Evolutionary conservation across 129 eudicot species (phyloP).

Genomic region (Mikania micrantha): DNA sequence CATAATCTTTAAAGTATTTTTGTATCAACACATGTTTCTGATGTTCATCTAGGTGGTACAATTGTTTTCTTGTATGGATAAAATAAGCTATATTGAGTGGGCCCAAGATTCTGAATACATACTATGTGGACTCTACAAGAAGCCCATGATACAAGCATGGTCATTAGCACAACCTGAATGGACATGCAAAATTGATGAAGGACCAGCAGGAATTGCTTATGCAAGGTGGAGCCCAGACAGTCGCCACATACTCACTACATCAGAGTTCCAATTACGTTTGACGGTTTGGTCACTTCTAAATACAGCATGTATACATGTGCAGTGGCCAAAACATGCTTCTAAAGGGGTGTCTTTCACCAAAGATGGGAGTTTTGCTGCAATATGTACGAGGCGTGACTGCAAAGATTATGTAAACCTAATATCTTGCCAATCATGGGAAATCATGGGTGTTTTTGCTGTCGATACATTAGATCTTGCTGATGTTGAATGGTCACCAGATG

Average conservation of each 20-base stretch:
- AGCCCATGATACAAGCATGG: slow-evolving; percentile 94
- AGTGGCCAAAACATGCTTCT: slow-evolving; percentile 92
- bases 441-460: slow-evolving; percentile 92
- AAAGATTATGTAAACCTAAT: slow-evolving; percentile 85
- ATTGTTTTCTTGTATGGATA: slow-evolving; percentile 84
- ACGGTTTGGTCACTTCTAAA: slow-evolving; percentile 94
- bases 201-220: slow-evolving; percentile 92
- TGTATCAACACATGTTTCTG: neutral
- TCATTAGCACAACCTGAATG: slow-evolving; percentile 93
- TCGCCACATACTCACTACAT: slow-evolving; percentile 97
- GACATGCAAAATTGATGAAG: slow-evolving; percentile 99
- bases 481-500: slow-evolving; percentile 98
- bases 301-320: slow-evolving; percentile 93
- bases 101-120: slow-evolving; percentile 95
- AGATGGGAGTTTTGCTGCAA: slow-evolving; percentile 95
- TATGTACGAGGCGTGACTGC: slow-evolving; percentile 97
- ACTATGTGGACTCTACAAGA: slow-evolving; percentile 89
- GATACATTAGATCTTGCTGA: slow-evolving; percentile 93
- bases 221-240: slow-evolving; percentile 99
- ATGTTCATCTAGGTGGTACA: slow-evolving; percentile 71
- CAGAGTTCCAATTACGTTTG: slow-evolving; percentile 82
- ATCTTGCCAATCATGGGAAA: slow-evolving; percentile 92
- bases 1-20: neutral
- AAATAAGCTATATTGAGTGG: slow-evolving; percentile 92
- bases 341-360: slow-evolving; percentile 93